A percentile compares a stretch with the other conserved stretches of the same genome.
These are phyloP conservation scores for Tephrocybe sp. DNA, from an alignment of 768 basidiomycete genomes.

Conservation along the genomic window DNA sequence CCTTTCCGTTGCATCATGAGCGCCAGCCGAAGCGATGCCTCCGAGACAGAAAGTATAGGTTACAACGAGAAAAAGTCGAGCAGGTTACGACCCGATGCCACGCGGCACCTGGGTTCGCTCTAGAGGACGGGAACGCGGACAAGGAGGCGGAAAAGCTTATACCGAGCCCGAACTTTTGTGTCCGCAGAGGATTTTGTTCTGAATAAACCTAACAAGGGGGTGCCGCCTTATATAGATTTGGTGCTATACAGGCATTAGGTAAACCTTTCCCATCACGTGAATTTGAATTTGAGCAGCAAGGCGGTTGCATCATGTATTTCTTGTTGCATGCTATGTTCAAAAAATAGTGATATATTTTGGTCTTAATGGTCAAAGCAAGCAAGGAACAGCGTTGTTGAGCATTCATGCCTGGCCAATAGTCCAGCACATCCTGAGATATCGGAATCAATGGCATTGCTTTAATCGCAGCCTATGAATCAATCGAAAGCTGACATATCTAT, in stretches of 20 bases:
- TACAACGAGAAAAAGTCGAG: slow-evolving; percentile 39
- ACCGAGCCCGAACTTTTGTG: slow-evolving; percentile 92
- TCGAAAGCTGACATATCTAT: slow-evolving; percentile 64
- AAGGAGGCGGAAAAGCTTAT: slow-evolving; percentile 79
- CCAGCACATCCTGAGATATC: no score
- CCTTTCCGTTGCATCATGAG: slow-evolving; percentile 57
- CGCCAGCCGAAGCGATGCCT: slow-evolving; percentile 73
- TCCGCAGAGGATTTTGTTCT: slow-evolving; percentile 77
- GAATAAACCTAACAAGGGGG: slow-evolving; percentile 19
- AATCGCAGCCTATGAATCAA: no score
- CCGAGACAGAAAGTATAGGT: slow-evolving; percentile 46
- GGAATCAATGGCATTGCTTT: no score
- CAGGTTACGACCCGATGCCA: slow-evolving; percentile 32
- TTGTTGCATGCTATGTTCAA: no score
- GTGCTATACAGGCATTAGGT: slow-evolving; percentile 37
- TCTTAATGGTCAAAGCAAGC: no score
- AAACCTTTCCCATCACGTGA: slow-evolving; percentile 37
- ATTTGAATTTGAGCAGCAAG: no score
- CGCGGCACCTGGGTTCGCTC: slow-evolving; percentile 44
- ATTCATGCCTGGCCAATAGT: no score
- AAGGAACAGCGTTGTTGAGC: no score
- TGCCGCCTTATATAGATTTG: slow-evolving; percentile 18
- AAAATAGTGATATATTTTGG: no score
- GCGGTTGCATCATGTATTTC: no score
- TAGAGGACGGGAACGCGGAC: slow-evolving; percentile 96